Evolutionary conservation across 2,329 filamentous ascomycete genomes (phyloP), one percentile per base, ranked within the genome.

Genomic region (Ophiostoma novo-ulmi): DNA sequence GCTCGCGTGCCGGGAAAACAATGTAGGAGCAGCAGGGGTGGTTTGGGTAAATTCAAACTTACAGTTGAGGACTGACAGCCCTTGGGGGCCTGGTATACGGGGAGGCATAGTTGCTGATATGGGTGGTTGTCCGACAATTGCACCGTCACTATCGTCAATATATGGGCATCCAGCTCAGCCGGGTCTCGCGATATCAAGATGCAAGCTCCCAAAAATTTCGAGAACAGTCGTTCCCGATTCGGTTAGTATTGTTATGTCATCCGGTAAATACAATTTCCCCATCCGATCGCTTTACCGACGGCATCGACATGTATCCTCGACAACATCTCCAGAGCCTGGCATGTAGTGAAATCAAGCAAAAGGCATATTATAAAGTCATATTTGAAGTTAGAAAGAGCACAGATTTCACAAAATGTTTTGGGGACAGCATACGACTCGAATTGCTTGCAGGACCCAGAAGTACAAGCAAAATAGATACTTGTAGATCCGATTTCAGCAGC

Each of bases 1-100:
- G 65, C 22, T 22, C 14, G 64, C 38, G 36, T 66, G 35, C 64
- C 31, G 20, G n/a, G 36, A 20, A 48, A 35, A 20, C 36, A 63
- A 39, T 41, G 48, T 2, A 39, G 14, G 20, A 63, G 8, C 75
- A 78, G 75, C 69, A 2, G 38, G 1, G 22, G 31, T 5, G 31
- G 55, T 41, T 1, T 5, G 1, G 8, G 6, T 4, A 5, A 41
- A 52, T 39, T n/a, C 6, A 17, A 5, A 75, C 86, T 80, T 82
- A 92, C 90, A 81, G 75, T 84, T 86, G 71, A 90, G 79, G 39
- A 82, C 83, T 78, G 85, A 85, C 69, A 90, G 81, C 79, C 87
- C 85, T 79, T 86, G 84, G 71, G 88, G 83, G 77, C 83, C 79
- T 75, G 85, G 81, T 84, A 91, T 81, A 83, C 88, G 88, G 71